Conservation (phyloP, 441 rosid species). For the Erysimum pusillum region DNA sequence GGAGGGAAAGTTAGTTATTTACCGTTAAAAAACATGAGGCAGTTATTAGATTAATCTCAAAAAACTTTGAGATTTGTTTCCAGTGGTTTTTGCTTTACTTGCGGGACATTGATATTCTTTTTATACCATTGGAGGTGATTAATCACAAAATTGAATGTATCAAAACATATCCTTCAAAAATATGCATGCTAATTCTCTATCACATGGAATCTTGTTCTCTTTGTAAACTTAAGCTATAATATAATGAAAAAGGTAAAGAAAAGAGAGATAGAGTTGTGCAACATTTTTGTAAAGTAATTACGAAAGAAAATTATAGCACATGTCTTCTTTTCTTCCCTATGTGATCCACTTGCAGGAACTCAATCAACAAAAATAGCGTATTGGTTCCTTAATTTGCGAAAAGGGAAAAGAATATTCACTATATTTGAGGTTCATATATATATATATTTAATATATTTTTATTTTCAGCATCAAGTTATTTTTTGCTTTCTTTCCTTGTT, state of each 20-base stretch:
- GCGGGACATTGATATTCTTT: constrained; percentile 31
- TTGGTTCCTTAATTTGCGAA: no score
- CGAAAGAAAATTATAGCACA: not conserved
- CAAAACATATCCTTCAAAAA: not conserved
- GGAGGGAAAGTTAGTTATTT: constrained; percentile 37
- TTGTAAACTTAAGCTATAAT: not conserved
- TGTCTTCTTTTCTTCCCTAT: not conserved
- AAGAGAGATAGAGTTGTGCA: not conserved
- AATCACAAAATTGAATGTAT: constrained; percentile 10
- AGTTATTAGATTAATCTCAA: constrained; percentile 18
- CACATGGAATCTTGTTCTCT: not conserved
- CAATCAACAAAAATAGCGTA: no score
- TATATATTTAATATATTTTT: no score
- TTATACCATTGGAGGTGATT: constrained; percentile 32
- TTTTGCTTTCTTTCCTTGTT: no score
- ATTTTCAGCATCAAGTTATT: no score
- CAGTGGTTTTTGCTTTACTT: constrained; percentile 45
- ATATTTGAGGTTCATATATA: no score
- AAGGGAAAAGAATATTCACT: no score
- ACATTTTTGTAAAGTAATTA: not conserved
- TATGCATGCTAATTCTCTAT: not conserved
- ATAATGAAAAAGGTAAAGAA: not conserved
- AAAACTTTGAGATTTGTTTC: not conserved
- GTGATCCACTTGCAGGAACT: no score
- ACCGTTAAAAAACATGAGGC: constrained; percentile 45